These are phyloP conservation scores for Fusarium fracticaudum DNA, from an alignment of 2,329 filamentous ascomycete species.

Conservation along the genomic window DNA sequence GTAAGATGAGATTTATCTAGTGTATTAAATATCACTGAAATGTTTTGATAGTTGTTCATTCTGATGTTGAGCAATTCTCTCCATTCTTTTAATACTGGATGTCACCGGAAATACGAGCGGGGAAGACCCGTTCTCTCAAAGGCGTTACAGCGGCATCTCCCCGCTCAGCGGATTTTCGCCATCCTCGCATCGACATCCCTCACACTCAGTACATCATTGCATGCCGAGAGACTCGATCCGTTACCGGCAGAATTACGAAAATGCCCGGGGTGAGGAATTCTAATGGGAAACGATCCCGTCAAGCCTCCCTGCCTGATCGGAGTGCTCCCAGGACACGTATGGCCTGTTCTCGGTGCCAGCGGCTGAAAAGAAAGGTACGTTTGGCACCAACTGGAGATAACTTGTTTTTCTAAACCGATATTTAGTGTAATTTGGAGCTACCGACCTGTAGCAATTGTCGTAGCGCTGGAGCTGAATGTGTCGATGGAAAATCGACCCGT, in stretches of 20 bases:
- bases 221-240: background rate
- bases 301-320: background rate
- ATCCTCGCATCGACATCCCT: background rate
- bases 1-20: background rate
- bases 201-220: background rate
- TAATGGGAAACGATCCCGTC: background rate
- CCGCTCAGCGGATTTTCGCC: conserved; percentile 24
- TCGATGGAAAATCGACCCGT: conserved; percentile 55
- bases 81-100: conserved; percentile 7
- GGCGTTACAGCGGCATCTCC: conserved; percentile 26
- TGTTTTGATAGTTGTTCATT: background rate
- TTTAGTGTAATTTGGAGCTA: conserved; percentile 55
- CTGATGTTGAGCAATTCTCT: background rate
- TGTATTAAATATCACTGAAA: background rate
- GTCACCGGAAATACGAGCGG: background rate
- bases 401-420: background rate
- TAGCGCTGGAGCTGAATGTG: conserved; percentile 53
- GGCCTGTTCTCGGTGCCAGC: conserved; percentile 53
- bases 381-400: background rate
- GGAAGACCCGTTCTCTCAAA: conserved; percentile 2
- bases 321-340: conserved; percentile 30
- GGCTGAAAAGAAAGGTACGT: conserved; percentile 59
- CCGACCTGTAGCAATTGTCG: conserved; percentile 56
- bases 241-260: background rate
- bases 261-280: conserved; percentile 24